Evolutionary conservation across 2,329 filamentous ascomycete genomes (phyloP), one percentile per base, ranked within the genome.

Genomic region (Eutypella sp.): DNA sequence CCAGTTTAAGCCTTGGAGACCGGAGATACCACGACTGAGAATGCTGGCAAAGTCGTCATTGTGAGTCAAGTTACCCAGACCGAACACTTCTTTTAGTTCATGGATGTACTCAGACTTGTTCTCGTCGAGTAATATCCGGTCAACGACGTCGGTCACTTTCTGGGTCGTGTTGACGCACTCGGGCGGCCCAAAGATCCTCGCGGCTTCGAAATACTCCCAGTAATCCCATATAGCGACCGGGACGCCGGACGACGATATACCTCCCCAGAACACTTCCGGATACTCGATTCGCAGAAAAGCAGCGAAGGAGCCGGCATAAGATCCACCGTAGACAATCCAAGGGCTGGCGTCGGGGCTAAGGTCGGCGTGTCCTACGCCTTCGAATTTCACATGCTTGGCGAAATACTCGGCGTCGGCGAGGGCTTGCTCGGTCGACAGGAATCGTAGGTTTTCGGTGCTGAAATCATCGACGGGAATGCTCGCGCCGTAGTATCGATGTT

Each of bases 401-500:
- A 95, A 95, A 65, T 88, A 95, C 2, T 82, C 87, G 37, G 84
- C 81, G 62, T 95, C 89, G 7, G 88, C 89, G 33, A 95, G 63
- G 0, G 89, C 82, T 63, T 95, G 89, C 55, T 91, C 86, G 0
- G 89, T 93, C 1, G 87, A 85, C 58, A 95, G 70, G 70, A 93
- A 95, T 3, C 89, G 83, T 52, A 95, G 67, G 55, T 79, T 91
- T 60, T 86, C 69, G 0, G 81, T 84, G 55, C 67, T 73, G 36
- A 92, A 72, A 57, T 91, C 76, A 1, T 73, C 63, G 0, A 79
- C 78, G 0, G 89, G 88, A 45, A 84, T 82, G 61, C 86, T 91
- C 11, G 74, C 75, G 46, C 89, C 89, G 60, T 95, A 95, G 72
- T 95, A 95, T 24, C 89, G 81, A 60, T 95, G 89, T 68, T 95